Evolutionary conservation across 805 yeast genomes (phyloP).

Genomic region (Cyberlindnera amylophila): DNA sequence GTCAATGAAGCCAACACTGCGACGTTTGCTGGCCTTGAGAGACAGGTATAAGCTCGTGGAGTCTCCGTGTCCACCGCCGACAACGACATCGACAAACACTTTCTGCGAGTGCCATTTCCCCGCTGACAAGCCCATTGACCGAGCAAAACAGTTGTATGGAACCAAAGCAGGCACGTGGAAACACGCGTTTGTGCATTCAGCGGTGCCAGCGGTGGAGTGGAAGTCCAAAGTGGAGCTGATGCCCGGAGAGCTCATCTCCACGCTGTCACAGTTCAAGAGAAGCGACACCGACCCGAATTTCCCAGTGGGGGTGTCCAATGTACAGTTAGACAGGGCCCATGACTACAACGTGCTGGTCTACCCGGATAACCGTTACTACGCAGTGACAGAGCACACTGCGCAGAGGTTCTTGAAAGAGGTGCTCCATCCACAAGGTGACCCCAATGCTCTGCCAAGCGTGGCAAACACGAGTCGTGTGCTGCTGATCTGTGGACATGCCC

Average conservation of each 20-base stretch:
- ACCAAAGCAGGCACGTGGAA: conserved; percentile 52
- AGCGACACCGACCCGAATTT: conserved; percentile 36
- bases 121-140: conserved; percentile 38
- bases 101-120: conserved; percentile 48
- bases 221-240: conserved; percentile 44
- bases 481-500: conserved; percentile 62
- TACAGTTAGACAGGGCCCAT: conserved; percentile 29
- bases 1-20: conserved; percentile 14
- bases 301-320: conserved; percentile 50
- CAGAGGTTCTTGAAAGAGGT: conserved; percentile 38
- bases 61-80: conserved; percentile 17
- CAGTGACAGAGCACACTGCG: conserved; percentile 14
- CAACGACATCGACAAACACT: conserved; percentile 30
- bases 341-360: conserved; percentile 37
- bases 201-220: conserved; percentile 35
- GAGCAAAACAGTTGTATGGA: conserved; percentile 36
- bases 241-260: conserved; percentile 41
- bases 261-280: conserved; percentile 35
- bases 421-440: conserved; percentile 34
- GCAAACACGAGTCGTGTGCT: conserved; percentile 28
- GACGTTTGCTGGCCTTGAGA: conserved; percentile 9
- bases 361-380: conserved; percentile 49
- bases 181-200: conserved; percentile 52
- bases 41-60: conserved; percentile 20
- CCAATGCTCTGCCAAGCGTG: conserved; percentile 23